Base-by-base conservation (phyloP, 2,329 filamentous ascomycete species). In the Paraphaeosphaeria sporulosa region DNA sequence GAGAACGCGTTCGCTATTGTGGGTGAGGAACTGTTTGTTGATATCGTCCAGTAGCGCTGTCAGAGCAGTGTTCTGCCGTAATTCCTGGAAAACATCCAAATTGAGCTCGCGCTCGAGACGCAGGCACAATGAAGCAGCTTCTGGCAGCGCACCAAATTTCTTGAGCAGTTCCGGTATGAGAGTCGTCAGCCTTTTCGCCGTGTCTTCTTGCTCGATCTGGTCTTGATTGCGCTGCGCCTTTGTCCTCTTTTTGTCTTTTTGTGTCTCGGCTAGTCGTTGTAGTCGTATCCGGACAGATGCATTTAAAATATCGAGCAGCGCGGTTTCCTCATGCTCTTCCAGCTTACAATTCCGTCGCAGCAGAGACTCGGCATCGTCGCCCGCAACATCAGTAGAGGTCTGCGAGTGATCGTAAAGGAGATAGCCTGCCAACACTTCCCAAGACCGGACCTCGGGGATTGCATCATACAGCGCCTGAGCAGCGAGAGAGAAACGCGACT, bases 21-120 rank as follows among this genome's bases (percentile, higher is more conserved):
- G 95, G n/a, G 93, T 89, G 69, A 91, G 89, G 79, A 99, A 98
- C 70, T 99, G 95, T 59, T 92, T 93, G 76, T 92, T 93, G 68
- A 98, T 93, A 71, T 97, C 94, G 67, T 97, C 93, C 1, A 99
- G 83, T 32, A 98, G 81, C 23, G 90, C 88, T 7, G 89, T 87
- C 72, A 96, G 96, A 1, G 90, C 89, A 0, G 92, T 88, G 66
- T 96, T 93, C 74, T 97, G 93, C 54, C 94, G 90, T 40, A 98
- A 82, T 71, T 96, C 92, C 73, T 94, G 90, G 73, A 98, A 96
- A 23, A 94, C 87, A 43, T 94, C 91, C 1, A 97, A 85, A 66
- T 97, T 92, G 23, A 99, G 87, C 42, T 92, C 87, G 72, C 94
- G 92, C 74, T 96, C 92, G 46, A 99, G 82, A 34, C 93, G 88